phyloP scores from a whole-genome alignment of 1,139 yeast genomes.

The Tardiomyces depauwii region DNA sequence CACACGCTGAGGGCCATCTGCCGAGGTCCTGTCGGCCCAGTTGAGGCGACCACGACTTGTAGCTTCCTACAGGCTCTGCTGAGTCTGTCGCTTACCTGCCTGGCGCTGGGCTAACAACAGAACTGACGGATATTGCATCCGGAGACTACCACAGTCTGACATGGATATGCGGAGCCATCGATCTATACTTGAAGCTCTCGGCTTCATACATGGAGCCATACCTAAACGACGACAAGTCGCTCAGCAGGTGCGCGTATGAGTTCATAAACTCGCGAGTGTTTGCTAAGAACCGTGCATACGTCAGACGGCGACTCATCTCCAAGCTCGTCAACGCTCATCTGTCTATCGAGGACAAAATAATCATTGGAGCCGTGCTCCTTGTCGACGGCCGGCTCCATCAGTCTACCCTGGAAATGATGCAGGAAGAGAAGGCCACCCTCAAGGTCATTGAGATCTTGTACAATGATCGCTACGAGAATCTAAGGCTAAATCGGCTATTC shows the following conservation, averaged over 20 bases:
- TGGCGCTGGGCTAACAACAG: slow-evolving; percentile 5
- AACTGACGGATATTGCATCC: slow-evolving; percentile 17
- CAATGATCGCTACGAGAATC: slow-evolving; percentile 15
- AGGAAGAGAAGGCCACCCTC: slow-evolving; percentile 40
- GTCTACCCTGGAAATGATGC: slow-evolving; percentile 33
- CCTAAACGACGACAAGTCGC: slow-evolving; percentile 21
- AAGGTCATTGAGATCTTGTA: slow-evolving; percentile 32
- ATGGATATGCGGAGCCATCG: slow-evolving; percentile 16
- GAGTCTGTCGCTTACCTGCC: too few relatives aligned
- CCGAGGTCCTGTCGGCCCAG: too few relatives aligned
- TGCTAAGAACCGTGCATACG: slow-evolving; percentile 20
- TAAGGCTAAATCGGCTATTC: slow-evolving; percentile 29
- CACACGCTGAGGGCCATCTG: too few relatives aligned
- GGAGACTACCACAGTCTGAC: slow-evolving; percentile 18
- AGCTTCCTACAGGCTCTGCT: too few relatives aligned
- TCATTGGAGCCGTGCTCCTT: slow-evolving; percentile 39
- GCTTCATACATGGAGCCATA: slow-evolving; percentile 21
- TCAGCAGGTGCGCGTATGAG: slow-evolving; percentile 20
- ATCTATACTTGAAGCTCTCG: slow-evolving; percentile 19
- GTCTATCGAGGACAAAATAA: slow-evolving; percentile 15
- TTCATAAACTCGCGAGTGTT: slow-evolving; percentile 22
- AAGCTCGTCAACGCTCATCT: slow-evolving; percentile 14
- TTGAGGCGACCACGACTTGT: too few relatives aligned
- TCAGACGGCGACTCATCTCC: slow-evolving; percentile 22
- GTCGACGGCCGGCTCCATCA: slow-evolving; percentile 36